Evolutionary conservation across 371 early-diverging fungal genomes (phyloP), one percentile per base, ranked within the genome.

Genomic region (Mortierella sp.): DNA sequence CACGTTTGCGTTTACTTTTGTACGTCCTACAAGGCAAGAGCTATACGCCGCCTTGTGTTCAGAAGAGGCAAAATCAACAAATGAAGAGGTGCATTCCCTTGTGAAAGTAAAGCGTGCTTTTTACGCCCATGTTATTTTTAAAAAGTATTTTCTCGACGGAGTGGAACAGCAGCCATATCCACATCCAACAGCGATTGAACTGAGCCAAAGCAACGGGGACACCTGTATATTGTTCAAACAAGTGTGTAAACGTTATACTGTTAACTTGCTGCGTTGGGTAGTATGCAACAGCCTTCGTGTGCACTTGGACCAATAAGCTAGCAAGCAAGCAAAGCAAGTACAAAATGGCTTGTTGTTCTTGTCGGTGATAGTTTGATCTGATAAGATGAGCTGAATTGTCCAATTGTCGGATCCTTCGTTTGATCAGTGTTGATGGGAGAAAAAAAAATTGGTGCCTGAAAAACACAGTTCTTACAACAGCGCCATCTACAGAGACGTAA

Each of bases 391-490:
- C 4, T 0, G 0, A 29, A 18, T 60, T 14, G 32, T 60, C 58
- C 1, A n/a, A 29, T 58, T 58, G 58, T 12, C 29, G 7, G 56
- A 11, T n/a, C 11, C n/a, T 0, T 56, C 27, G 35, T 6, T 56
- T 27, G 55, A n/a, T 49, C 14, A 8, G n/a, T 16, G 55, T 5
- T n/a, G 56, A 27, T 4, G 10, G 14, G n/a, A 3, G 14, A 27
- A 60, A 32, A 58, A 32, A 21, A 14, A 65, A 21, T 65, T 7
- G 65, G 65, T 65, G 38, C 65, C 65, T 65, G 65, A 65, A 65
- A 18, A 35, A 21, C 65, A 65, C 21, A 65, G 65, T 16, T 5
- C 18, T 7, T 38, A 32, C 65, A 7, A 21, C 1, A 38, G 1
- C 5, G 0, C 10, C 21, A 2, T 65, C 65, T 65, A 65, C 65